These are phyloP conservation scores for Aspergillus calidoustus DNA, from an alignment of 2,329 filamentous ascomycete genomes.

Conservation along the genomic window DNA sequence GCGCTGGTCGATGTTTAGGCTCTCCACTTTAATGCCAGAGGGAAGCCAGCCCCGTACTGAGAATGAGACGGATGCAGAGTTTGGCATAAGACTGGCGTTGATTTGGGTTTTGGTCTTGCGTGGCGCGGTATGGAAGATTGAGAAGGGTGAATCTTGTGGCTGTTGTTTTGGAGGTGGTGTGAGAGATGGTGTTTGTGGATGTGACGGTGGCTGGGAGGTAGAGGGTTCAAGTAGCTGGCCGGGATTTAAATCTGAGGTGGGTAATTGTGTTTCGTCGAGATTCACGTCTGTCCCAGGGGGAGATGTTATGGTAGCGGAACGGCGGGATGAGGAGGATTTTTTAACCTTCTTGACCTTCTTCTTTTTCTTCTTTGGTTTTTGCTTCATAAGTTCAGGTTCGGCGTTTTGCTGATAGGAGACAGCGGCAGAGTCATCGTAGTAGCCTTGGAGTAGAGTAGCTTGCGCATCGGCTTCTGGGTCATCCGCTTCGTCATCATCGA, in stretches of 20 bases:
- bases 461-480: slow-evolving; percentile 34
- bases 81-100: slow-evolving; percentile 79
- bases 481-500: slow-evolving; percentile 49
- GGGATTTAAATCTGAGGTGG: slow-evolving; percentile 10
- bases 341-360: slow-evolving; percentile 41
- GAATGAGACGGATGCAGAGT: slow-evolving; percentile 71
- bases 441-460: slow-evolving; percentile 50
- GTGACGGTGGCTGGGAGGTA: slow-evolving; percentile 17
- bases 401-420: slow-evolving; percentile 32
- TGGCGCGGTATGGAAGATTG: slow-evolving; percentile 32
- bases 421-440: slow-evolving; percentile 50
- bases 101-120: slow-evolving; percentile 57
- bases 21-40: slow-evolving; percentile 67
- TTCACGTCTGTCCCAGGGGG: slow-evolving; percentile 17
- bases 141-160: slow-evolving; percentile 18
- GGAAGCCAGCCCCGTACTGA: slow-evolving; percentile 67
- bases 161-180: slow-evolving; percentile 24
- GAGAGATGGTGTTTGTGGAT: slow-evolving; percentile 28
- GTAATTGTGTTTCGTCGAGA: slow-evolving; percentile 10
- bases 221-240: slow-evolving; percentile 20
- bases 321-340: slow-evolving; percentile 35
- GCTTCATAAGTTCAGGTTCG: slow-evolving; percentile 34
- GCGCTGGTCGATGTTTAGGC: slow-evolving; percentile 67
- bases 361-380: slow-evolving; percentile 41
- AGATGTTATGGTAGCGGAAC: slow-evolving; percentile 11